Percentiles rank a stretch among this genome's conserved stretches.
phyloP scores from a whole-genome alignment of 441 rosid species.

The Raphanus hybrid region DNA sequence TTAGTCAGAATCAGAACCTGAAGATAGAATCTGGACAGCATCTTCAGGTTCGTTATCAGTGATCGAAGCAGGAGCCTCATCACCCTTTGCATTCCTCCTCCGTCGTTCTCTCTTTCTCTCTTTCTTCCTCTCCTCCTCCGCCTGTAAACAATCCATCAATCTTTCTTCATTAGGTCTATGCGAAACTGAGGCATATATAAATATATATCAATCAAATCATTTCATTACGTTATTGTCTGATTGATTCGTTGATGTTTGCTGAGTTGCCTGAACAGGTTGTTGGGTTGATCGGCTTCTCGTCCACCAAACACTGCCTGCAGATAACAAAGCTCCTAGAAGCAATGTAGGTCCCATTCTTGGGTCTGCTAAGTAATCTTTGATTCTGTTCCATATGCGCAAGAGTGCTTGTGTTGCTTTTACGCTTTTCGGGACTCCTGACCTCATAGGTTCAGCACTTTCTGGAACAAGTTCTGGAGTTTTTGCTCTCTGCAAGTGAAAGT shows the following conservation, averaged over 20 bases:
- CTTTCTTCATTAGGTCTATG: constrained; percentile 4
- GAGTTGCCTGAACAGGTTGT: constrained; percentile 44
- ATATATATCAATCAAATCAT: background rate
- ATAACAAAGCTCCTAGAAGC: constrained; percentile 82
- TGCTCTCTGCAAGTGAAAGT: constrained; percentile 60
- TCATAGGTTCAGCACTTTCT: constrained; percentile 78
- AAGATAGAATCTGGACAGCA: constrained; percentile 67
- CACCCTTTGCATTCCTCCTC: constrained; percentile 42
- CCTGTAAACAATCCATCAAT: constrained; percentile 34
- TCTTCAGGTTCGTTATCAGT: constrained; percentile 77
- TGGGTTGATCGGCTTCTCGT: constrained; percentile 59
- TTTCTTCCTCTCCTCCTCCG: constrained; percentile 43
- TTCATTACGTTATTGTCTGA: constrained; percentile 45
- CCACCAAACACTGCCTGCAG: constrained; percentile 76
- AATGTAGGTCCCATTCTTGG: constrained; percentile 92
- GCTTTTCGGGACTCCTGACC: constrained; percentile 75
- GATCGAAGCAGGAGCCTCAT: constrained; percentile 62
- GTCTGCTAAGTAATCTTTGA: constrained; percentile 64
- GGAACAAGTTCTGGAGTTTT: constrained; percentile 89
- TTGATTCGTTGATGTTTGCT: constrained; percentile 35
- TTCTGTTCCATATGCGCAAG: constrained; percentile 41
- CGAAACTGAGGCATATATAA: background rate
- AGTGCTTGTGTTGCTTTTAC: constrained; percentile 61
- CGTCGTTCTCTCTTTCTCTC: constrained; percentile 45
- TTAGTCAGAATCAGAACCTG: constrained; percentile 74